phyloP scores from a whole-genome alignment of 805 yeast genomes.

The Wickerhamiella siamensis region DNA sequence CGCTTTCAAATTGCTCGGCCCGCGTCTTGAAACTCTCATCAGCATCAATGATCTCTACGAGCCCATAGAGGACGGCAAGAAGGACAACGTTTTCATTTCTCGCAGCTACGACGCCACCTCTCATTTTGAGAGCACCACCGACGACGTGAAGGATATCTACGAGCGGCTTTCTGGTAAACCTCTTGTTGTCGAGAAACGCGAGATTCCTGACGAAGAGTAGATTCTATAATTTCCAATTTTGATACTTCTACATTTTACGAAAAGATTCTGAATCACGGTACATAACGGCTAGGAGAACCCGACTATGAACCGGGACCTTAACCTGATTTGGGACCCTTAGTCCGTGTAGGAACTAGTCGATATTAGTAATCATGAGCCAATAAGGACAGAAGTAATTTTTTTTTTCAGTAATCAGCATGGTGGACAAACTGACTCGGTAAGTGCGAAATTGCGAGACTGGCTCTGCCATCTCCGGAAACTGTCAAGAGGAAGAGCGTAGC shows the following conservation, averaged over 20 bases:
- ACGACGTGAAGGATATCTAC: conserved; percentile 89
- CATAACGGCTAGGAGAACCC: too few species aligned
- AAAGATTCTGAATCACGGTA: too few species aligned
- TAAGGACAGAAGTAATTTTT: background rate
- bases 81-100: conserved; percentile 67
- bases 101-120: conserved; percentile 88
- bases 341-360: too few species aligned
- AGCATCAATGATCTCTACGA: conserved; percentile 85
- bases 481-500: background rate
- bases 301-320: too few species aligned
- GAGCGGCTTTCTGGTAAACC: conserved; percentile 87
- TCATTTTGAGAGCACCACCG: conserved; percentile 92
- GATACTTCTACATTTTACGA: background rate
- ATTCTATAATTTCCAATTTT: background rate
- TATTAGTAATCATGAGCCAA: too few species aligned
- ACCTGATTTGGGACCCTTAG: too few species aligned
- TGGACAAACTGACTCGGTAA: conserved; percentile 1
- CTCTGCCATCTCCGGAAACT: background rate
- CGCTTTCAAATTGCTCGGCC: conserved; percentile 81
- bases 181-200: conserved; percentile 67
- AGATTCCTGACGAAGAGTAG: conserved; percentile 49
- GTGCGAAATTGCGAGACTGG: background rate
- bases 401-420: background rate
- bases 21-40: conserved; percentile 70
- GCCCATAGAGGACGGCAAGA: conserved; percentile 70